Evolutionary conservation across 2,329 filamentous ascomycete species (phyloP).

Genomic region (Calonectria naviculata): DNA sequence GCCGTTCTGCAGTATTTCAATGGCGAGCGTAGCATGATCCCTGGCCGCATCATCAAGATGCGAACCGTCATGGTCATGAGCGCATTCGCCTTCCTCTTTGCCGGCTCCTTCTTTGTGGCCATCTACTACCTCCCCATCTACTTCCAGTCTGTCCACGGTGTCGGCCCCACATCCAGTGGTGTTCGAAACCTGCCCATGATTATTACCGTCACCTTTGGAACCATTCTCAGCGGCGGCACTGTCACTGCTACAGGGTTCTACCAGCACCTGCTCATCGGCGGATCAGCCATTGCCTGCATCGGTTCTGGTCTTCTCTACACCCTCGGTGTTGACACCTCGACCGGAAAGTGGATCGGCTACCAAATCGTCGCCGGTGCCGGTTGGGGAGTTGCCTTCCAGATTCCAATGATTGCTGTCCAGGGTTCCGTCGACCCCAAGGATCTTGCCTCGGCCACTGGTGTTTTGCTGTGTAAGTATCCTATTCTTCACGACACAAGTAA

Average conservation of each 20-base stretch:
- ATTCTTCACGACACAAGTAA: background rate
- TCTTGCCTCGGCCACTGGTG: constrained; percentile 58
- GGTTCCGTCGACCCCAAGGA: constrained; percentile 53
- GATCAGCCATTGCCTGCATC: constrained; percentile 54
- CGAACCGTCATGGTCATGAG: constrained; percentile 52
- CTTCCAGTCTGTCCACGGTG: constrained; percentile 55
- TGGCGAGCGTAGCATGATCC: constrained; percentile 58
- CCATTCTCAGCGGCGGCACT: constrained; percentile 50
- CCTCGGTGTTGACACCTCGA: constrained; percentile 50
- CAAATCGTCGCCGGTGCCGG: constrained; percentile 63
- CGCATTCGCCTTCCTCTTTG: constrained; percentile 55
- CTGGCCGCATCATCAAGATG: constrained; percentile 50
- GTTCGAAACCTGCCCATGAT: constrained; percentile 59
- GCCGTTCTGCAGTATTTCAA: constrained; percentile 51
- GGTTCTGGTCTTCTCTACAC: constrained; percentile 56
- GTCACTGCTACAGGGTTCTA: constrained; percentile 55
- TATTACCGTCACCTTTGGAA: constrained; percentile 55
- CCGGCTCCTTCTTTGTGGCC: constrained; percentile 55
- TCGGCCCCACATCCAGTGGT: constrained; percentile 52
- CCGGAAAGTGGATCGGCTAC: constrained; percentile 63
- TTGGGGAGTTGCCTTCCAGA: constrained; percentile 57
- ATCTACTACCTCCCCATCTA: constrained; percentile 62
- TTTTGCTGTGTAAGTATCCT: constrained; percentile 53
- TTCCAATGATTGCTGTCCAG: constrained; percentile 63
- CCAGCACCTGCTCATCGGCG: constrained; percentile 58